These are phyloP conservation scores for Aspergillus sp. DNA, from an alignment of 2,329 filamentous ascomycete species.

Conservation along the genomic window DNA sequence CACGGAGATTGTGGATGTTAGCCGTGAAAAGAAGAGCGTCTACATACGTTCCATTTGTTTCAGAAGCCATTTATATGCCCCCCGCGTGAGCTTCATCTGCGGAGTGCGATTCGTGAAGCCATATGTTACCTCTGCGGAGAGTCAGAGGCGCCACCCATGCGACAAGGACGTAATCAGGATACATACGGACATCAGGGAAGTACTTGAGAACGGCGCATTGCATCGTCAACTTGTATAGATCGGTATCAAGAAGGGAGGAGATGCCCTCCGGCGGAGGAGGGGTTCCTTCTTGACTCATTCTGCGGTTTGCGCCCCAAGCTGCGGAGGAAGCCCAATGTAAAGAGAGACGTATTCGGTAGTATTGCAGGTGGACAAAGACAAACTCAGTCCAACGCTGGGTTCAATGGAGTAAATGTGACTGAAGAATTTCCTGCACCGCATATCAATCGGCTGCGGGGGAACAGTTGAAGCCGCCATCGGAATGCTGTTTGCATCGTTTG, in stretches of 20 bases:
- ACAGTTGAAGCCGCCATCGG: conserved; percentile 1
- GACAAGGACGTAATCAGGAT: not conserved
- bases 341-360: not conserved
- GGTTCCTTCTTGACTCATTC: conserved; percentile 27
- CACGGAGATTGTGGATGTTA: not conserved
- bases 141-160: not conserved
- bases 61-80: conserved; percentile 80
- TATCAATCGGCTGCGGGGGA: conserved; percentile 2
- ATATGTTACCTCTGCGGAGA: conserved; percentile 68
- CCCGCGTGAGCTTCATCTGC: conserved; percentile 82
- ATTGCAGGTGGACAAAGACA: not conserved
- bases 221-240: conserved; percentile 97
- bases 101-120: conserved; percentile 94
- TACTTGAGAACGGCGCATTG: conserved; percentile 94
- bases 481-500: conserved; percentile 21
- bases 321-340: not conserved
- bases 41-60: conserved; percentile 73
- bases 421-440: conserved; percentile 1
- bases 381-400: not conserved
- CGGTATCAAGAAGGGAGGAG: conserved; percentile 78
- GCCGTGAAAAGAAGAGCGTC: not conserved
- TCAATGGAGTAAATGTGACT: not conserved
- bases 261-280: conserved; percentile 61
- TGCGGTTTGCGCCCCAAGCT: conserved; percentile 1
- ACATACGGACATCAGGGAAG: conserved; percentile 65